A percentile compares a stretch with the other conserved stretches of the same genome.
phyloP scores from a whole-genome alignment of 805 yeast genomes.

The Grigorovia transvaalensis region DNA sequence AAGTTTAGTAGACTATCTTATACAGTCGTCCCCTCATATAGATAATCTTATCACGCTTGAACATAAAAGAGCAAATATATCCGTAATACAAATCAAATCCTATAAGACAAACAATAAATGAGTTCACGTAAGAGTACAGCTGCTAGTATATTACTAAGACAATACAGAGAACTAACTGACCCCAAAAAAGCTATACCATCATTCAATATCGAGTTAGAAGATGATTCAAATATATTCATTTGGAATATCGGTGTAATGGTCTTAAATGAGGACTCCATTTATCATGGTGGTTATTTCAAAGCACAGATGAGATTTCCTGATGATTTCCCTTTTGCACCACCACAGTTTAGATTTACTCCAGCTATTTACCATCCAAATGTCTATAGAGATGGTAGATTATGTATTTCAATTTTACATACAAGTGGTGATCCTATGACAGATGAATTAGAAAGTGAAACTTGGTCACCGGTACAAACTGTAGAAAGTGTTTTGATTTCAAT shows the following conservation, averaged over 20 bases:
- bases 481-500: conserved; percentile 85
- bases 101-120: conserved; percentile 8
- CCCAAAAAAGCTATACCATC: conserved; percentile 73
- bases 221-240: conserved; percentile 45
- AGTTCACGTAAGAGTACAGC: conserved; percentile 41
- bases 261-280: conserved; percentile 75
- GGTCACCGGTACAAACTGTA: conserved; percentile 90
- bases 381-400: conserved; percentile 83
- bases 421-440: conserved; percentile 86
- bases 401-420: conserved; percentile 86
- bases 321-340: conserved; percentile 89
- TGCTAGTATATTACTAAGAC: conserved; percentile 82
- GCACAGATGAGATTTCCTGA: conserved; percentile 90
- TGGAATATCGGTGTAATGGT: conserved; percentile 93
- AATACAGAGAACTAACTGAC: conserved; percentile 85
- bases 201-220: conserved; percentile 58
- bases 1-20: too few species aligned
- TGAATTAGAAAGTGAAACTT: conserved; percentile 87
- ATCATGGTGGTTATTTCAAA: conserved; percentile 88
- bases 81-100: neutral
- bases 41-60: neutral
- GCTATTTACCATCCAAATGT: conserved; percentile 93
- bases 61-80: neutral
- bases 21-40: neutral
- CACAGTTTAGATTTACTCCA: conserved; percentile 84